These are phyloP conservation scores for Globisporangium nunn DNA, from an alignment of 352 stramenopile species.

Conservation along the genomic window DNA sequence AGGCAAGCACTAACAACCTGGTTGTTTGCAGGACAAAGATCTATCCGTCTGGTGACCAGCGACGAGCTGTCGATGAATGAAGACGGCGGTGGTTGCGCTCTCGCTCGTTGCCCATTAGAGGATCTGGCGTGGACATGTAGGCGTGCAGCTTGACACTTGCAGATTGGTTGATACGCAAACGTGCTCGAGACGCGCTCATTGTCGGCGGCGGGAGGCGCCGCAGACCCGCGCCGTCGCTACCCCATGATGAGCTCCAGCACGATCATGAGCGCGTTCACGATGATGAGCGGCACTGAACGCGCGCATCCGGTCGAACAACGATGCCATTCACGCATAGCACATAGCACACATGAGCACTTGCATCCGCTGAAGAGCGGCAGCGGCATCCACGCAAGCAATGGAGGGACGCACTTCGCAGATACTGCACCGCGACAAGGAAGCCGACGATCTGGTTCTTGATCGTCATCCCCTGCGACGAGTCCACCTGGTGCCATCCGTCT, in stretches of 20 bases:
- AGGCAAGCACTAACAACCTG: too few relatives aligned
- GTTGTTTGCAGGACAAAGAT: too few relatives aligned
- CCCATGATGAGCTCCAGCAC: conserved; percentile 74
- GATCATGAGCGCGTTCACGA: conserved; percentile 79
- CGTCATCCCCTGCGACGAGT: conserved; percentile 72
- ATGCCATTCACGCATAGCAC: background rate
- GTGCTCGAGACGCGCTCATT: background rate
- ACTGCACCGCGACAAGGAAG: conserved; percentile 81
- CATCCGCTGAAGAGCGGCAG: too few relatives aligned
- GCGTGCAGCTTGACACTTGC: too few relatives aligned
- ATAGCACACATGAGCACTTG: background rate
- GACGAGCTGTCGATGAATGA: too few relatives aligned
- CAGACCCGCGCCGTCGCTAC: conserved; percentile 9
- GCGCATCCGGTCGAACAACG: background rate
- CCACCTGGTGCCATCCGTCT: conserved; percentile 84
- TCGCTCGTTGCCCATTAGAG: too few relatives aligned
- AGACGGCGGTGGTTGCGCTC: too few relatives aligned
- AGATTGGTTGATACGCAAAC: background rate
- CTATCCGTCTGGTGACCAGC: too few relatives aligned
- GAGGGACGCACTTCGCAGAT: conserved; percentile 56
- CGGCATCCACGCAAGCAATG: background rate
- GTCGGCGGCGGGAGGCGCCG: background rate
- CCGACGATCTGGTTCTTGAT: conserved; percentile 86
- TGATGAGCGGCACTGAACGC: conserved; percentile 63
- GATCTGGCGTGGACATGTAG: too few relatives aligned